Evolutionary conservation across 78 protist species (phyloP), one percentile per base, ranked within the genome.

Genomic region (Dictyostelium purpureum): DNA sequence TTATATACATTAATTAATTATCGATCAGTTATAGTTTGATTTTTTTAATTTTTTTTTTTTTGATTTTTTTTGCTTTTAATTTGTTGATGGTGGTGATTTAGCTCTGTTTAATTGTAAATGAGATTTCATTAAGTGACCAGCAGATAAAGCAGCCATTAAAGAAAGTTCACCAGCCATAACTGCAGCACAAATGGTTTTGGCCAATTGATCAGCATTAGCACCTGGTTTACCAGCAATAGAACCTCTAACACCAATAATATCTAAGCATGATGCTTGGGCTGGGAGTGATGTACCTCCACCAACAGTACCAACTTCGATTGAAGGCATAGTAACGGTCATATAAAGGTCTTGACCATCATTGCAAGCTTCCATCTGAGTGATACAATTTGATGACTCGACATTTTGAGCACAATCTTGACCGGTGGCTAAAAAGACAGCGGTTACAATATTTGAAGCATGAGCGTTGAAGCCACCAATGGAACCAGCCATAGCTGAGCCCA

Each of bases 361-460:
- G 85, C 87, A 89, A 26, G 77, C n/a, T 77, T 97, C 98, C 96
- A 98, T 87, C n/a, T 79, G 85, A 21, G 99, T 99, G 21, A 98
- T 81, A 94, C 99, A 98, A 52, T 75, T 91, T 56, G 98, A 88
- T 12, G 95, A 77, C 77, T 98, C 99, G 9, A 99, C 99, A 19
- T 73, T 82, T 91, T 99, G 99, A 21, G 99, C 99, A 12, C 97
- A 89, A 74, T 98, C 99, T 71, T 98, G 99, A 4, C 99, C 99
- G 14, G 96, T 78, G 5, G 99, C 99, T 19, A 98, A 87, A 89
- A 79, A 99, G 57, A 98, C 28, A 24, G 99, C 99, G 3, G 99
- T 77, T 37, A 99, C 99, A 18, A 98, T 67, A 76, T 99, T 99
- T 77, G 99, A 78, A 0, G 99, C 99, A 37, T 99, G 99, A 1